Conservation (phyloP, 768 basidiomycete species). For the Tricholoma sp. region DNA sequence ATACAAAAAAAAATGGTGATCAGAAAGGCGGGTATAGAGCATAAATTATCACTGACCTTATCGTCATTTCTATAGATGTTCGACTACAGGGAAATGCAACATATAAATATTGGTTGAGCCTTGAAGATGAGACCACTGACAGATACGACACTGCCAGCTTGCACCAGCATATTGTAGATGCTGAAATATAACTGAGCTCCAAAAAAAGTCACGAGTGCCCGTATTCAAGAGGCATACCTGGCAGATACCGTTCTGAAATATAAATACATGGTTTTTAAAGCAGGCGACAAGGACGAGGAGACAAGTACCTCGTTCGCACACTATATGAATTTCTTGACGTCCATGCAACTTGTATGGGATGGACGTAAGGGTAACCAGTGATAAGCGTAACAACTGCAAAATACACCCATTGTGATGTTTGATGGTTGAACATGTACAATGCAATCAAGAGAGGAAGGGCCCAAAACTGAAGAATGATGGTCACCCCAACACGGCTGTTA, state of each 20-base stretch:
- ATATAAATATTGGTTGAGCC: not conserved
- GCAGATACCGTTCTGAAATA: not conserved
- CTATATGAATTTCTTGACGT: conserved; percentile 56
- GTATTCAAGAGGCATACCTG: not conserved
- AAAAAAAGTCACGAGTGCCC: not conserved
- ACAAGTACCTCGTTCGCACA: conserved; percentile 46
- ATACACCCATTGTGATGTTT: conserved; percentile 53
- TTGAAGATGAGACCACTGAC: not conserved
- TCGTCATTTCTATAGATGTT: not conserved
- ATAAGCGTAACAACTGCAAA: conserved; percentile 49
- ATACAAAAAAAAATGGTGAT: not conserved
- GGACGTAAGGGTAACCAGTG: conserved; percentile 51
- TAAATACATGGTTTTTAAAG: not conserved
- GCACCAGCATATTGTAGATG: not conserved
- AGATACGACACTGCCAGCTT: not conserved
- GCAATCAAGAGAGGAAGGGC: conserved; percentile 56
- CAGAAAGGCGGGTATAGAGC: not conserved
- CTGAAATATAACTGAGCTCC: not conserved
- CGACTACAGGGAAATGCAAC: not conserved
- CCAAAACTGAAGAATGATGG: conserved; percentile 55
- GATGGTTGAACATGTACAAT: conserved; percentile 42
- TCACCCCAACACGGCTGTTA: conserved; percentile 50
- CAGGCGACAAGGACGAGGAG: not conserved
- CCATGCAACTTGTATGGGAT: conserved; percentile 52
- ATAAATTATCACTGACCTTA: conserved; percentile 43